Base-by-base conservation (phyloP, 768 basidiomycete genomes). In the Podaxis sp. region DNA sequence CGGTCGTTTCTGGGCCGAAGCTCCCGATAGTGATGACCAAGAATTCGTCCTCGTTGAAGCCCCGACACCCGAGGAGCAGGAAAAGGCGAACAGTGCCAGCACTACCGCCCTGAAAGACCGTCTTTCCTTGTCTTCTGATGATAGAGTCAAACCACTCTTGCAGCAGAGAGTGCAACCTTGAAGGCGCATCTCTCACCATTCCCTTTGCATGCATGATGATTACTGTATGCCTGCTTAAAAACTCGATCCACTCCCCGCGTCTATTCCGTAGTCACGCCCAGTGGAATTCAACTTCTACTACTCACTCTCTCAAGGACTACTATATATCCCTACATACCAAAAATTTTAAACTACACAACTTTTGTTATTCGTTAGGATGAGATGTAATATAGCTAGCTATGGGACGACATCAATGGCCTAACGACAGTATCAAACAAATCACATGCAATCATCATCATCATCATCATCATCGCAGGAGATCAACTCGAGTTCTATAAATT, bases 1-100 rank as follows among this genome's bases (percentile, higher is more conserved):
- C 0, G 89, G 88, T 48, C 83, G 91, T 47, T 89, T 86, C 76
- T 94, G 91, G 91, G 90, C 88, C 3, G 92, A 94, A 69, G 83
- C 82, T 32, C 78, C 86, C 14, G 90, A 91, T 63, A 74, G 74
- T 35, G 85, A 85, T 35, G 83, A 84, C 23, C 82, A 82, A 13
- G 72, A 75, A 21, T 69, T 68, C 40, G 68, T 70, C 25, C 58
- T 73, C 14, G 69, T 68, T 28, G 72, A 72, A 23, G 63, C 69
- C 6, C 69, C 68, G 21, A 51, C 40, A 46, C 59, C 23, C 36
- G 60, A 60, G 57, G 47, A 55, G 36, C 50, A 47, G 16, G 59
- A 58, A 25, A 62, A 61, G 23, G 21, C 56, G 38, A 9, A 54
- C 9, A 21, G 50, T 21, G 42, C 42, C 18, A 60, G 5, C 44